Conservation (phyloP, 2,329 filamentous ascomycete genomes). For the Leptographium flavum region DNA sequence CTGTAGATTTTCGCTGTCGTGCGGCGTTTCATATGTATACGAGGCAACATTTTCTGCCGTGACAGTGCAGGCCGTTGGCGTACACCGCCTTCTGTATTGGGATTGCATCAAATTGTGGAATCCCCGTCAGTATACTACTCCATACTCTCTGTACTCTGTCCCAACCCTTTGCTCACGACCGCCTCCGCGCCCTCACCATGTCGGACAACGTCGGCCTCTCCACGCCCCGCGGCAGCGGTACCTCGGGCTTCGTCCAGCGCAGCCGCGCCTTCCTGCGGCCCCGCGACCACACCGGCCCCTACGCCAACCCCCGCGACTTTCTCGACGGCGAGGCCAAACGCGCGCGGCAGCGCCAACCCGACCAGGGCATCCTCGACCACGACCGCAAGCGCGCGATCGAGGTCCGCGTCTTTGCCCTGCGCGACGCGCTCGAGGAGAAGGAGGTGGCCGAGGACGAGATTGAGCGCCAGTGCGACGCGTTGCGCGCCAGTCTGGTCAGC, state of each 20-base stretch:
- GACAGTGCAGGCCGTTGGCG: background rate
- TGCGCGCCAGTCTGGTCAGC: conserved; percentile 48
- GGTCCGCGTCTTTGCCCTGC: conserved; percentile 80
- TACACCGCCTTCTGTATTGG: conserved; percentile 2
- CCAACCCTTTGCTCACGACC: background rate
- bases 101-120: background rate
- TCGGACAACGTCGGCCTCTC: conserved; percentile 93
- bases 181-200: conserved; percentile 37
- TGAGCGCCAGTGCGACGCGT: conserved; percentile 54
- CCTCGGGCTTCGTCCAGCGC: conserved; percentile 93
- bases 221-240: conserved; percentile 87
- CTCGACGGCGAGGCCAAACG: conserved; percentile 68
- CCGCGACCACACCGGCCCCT: conserved; percentile 61
- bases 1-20: too few species aligned
- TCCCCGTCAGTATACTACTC: background rate
- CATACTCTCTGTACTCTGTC: too few species aligned
- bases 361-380: conserved; percentile 87
- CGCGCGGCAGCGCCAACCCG: conserved; percentile 59
- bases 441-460: conserved; percentile 80
- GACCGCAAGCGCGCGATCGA: conserved; percentile 84
- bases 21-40: too few species aligned
- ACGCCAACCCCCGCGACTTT: conserved; percentile 55
- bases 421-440: conserved; percentile 85
- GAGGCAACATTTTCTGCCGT: conserved; percentile 4
- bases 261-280: conserved; percentile 81